Base-by-base conservation (phyloP, 2,329 filamentous ascomycete genomes). In the Hypoxylon rubiginosum region DNA sequence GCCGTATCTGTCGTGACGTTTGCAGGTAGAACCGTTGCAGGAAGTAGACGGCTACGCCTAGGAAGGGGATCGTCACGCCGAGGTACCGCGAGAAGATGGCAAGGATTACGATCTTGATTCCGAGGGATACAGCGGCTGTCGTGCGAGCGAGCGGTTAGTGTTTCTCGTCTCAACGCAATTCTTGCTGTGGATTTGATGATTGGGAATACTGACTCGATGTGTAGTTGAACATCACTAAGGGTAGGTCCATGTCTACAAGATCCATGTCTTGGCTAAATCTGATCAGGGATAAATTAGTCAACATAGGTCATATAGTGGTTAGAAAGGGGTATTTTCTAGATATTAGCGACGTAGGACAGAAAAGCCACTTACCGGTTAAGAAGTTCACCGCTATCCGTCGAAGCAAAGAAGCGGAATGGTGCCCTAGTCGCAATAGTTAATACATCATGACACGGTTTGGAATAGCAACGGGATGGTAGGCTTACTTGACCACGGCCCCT, bases 1-100 rank as follows among this genome's bases (percentile, higher is more conserved):
- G 67, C 11, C 78, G 74, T 1, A 80, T 50, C 66, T 80, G 78
- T 0, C 78, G 68, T 0, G 77, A 79, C 3, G 78, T 80, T 24
- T 71, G 73, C 0, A 80, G 75, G 48, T 79, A 79, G 50, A 75
- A 78, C 11, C 70, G 69, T 41, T 77, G 75, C 15, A 79, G 56
- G 9, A 73, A 57, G 32, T 74, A 79, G 24, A 79, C 59, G 0
- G 72, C 56, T 1, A 66, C 41, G n/a, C n/a, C 39, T 9, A 43
- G n/a, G n/a, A 43, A 19, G 6, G 39, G 39, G 8, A 43, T 43
- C n/a, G 39, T 19, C 4, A 10, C n/a, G n/a, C 39, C 39, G 1
- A 43, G 39, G 39, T 43, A 43, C n/a, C 17, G 39, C 4, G 39
- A 43, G 39, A 43, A 43, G 39, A 43, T 43, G 6, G 39, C 39